A percentile compares a stretch with the other conserved stretches of the same genome.
phyloP scores from a whole-genome alignment of 2,329 filamentous ascomycete genomes.

The Cercospora janseana region DNA sequence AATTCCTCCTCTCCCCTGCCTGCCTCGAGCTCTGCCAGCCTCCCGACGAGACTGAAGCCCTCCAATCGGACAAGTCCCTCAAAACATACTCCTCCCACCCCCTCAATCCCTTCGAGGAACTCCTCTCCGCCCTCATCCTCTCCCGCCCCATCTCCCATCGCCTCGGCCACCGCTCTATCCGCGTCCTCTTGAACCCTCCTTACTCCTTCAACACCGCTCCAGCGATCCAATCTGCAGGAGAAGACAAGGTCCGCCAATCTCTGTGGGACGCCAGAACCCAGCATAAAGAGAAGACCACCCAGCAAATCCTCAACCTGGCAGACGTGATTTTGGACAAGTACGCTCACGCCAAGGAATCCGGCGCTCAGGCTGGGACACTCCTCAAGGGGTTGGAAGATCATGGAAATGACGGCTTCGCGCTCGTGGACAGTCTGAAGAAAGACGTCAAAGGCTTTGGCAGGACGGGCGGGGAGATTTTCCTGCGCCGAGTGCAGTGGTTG shows the following conservation, averaged over 20 bases:
- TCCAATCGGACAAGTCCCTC: constrained; percentile 30
- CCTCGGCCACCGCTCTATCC: constrained; percentile 45
- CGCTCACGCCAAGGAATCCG: constrained; percentile 35
- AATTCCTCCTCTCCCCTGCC: constrained; percentile 36
- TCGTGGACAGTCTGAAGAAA: constrained; percentile 36
- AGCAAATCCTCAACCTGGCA: constrained; percentile 40
- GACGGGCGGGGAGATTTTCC: constrained; percentile 46
- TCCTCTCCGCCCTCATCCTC: constrained; percentile 46
- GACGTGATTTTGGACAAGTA: constrained; percentile 38
- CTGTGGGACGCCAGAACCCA: constrained; percentile 46
- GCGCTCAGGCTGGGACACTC: constrained; percentile 36
- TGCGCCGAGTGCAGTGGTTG: constrained; percentile 39
- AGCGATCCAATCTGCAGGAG: constrained; percentile 39
- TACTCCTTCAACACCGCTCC: constrained; percentile 41
- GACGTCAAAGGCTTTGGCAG: constrained; percentile 45
- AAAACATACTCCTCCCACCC: constrained; percentile 36
- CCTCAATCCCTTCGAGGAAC: constrained; percentile 46
- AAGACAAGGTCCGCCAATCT: constrained; percentile 41
- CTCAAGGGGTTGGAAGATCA: constrained; percentile 36
- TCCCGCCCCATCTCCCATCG: constrained; percentile 47
- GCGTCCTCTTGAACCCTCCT: constrained; percentile 47
- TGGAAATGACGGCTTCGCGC: constrained; percentile 32
- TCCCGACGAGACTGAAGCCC: constrained; percentile 36
- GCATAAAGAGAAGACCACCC: constrained; percentile 49
- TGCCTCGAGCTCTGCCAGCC: constrained; percentile 37